These are phyloP conservation scores for Coniochaeta sp. DNA, from an alignment of 2,329 filamentous ascomycete genomes.

Conservation along the genomic window DNA sequence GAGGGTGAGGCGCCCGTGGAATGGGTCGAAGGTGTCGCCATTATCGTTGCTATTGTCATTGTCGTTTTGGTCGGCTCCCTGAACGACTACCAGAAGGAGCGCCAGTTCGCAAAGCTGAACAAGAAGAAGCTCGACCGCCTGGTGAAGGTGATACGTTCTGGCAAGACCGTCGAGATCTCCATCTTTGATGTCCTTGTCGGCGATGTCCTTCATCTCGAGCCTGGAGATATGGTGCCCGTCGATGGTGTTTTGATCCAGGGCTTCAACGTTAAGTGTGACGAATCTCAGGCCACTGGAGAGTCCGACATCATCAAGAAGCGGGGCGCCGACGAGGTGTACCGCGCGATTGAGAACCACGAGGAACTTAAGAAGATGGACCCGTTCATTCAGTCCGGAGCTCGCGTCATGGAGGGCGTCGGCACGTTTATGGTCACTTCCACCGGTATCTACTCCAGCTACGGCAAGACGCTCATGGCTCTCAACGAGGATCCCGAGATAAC, in stretches of 20 bases:
- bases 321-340: constrained; percentile 59
- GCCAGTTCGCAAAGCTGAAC: constrained; percentile 72
- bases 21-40: constrained; percentile 78
- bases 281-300: constrained; percentile 73
- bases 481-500: constrained; percentile 70
- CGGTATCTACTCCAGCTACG: constrained; percentile 66
- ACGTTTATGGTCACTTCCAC: constrained; percentile 70
- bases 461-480: constrained; percentile 67
- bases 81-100: constrained; percentile 76
- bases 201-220: constrained; percentile 66
- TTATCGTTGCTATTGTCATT: constrained; percentile 72
- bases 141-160: constrained; percentile 66
- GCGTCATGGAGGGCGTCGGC: constrained; percentile 70
- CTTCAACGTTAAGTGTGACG: constrained; percentile 69
- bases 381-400: constrained; percentile 78
- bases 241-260: constrained; percentile 68
- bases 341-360: constrained; percentile 60
- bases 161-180: constrained; percentile 61
- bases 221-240: constrained; percentile 67
- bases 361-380: constrained; percentile 68
- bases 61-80: constrained; percentile 70
- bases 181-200: constrained; percentile 64
- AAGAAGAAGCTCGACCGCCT: constrained; percentile 70
- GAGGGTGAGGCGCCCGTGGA: constrained; percentile 52
- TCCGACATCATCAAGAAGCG: constrained; percentile 68